These are phyloP conservation scores for Odontarrhena argentea DNA, from an alignment of 345 rosid species.

Conservation along the genomic window DNA sequence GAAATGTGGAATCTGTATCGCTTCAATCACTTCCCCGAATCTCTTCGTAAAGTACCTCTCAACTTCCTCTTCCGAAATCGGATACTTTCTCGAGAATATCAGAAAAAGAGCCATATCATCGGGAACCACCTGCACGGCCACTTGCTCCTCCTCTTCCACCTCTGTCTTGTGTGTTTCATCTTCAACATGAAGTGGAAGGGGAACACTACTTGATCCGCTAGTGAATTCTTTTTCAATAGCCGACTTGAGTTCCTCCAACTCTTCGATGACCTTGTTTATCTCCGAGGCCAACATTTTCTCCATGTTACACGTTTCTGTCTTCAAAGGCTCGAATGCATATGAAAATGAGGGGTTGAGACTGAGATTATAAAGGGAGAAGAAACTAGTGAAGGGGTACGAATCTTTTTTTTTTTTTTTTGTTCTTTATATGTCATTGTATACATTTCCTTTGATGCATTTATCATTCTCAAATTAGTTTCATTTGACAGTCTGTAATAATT, in stretches of 20 bases:
- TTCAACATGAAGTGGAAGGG: neutral
- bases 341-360: too few species aligned
- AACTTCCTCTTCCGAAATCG: constrained; percentile 55
- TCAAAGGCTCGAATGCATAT: constrained; percentile 49
- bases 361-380: too few species aligned
- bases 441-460: too few species aligned
- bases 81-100: constrained; percentile 74
- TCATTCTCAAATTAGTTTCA: too few species aligned
- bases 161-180: neutral
- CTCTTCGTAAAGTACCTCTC: constrained; percentile 49
- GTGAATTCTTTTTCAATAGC: neutral
- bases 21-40: constrained; percentile 56
- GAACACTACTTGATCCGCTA: neutral
- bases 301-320: constrained; percentile 26
- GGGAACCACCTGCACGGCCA: neutral
- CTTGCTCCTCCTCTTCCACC: neutral
- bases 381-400: too few species aligned
- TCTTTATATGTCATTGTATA: too few species aligned
- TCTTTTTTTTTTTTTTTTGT: too few species aligned
- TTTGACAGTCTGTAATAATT: too few species aligned
- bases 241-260: neutral
- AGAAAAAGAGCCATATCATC: constrained; percentile 67
- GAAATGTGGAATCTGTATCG: constrained; percentile 54
- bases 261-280: constrained; percentile 1
- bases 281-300: neutral